Evolutionary conservation across 495 filamentous ascomycete genomes (phyloP).

Genomic region (Hypoxylon trugodes): DNA sequence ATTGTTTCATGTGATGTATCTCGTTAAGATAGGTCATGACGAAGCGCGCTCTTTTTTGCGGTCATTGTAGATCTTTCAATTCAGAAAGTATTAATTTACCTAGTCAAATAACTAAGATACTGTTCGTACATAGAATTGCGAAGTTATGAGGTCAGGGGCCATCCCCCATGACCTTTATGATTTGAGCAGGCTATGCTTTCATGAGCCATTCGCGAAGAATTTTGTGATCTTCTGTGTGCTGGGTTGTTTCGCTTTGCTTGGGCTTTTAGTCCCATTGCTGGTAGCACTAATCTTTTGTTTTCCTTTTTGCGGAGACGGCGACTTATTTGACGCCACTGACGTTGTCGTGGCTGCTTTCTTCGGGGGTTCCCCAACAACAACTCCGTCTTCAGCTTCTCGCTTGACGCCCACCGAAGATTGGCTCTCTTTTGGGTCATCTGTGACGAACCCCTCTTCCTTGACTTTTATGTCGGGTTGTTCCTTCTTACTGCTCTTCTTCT

Average conservation of each 20-base stretch:
- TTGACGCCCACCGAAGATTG: conserved; percentile 57
- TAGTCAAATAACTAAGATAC: no score
- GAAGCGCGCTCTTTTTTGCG: conserved; percentile 9
- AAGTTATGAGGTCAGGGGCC: no score
- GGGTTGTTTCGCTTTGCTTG: conserved; percentile 57
- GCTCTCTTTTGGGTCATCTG: conserved; percentile 34
- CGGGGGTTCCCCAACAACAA: conserved; percentile 52
- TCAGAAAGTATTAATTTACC: neutral
- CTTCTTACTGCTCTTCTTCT: conserved; percentile 28
- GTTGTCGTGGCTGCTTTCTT: conserved; percentile 54
- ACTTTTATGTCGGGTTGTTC: conserved; percentile 42
- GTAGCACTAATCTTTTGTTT: conserved; percentile 43
- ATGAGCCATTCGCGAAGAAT: conserved; percentile 74
- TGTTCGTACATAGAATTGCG: no score
- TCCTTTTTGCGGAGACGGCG: conserved; percentile 21
- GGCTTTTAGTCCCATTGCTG: conserved; percentile 47
- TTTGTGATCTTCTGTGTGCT: conserved; percentile 84
- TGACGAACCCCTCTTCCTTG: conserved; percentile 37
- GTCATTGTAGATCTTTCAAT: conserved; percentile 2
- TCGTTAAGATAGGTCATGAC: conserved; percentile 8
- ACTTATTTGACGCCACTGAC: conserved; percentile 26
- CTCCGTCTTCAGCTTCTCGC: conserved; percentile 59
- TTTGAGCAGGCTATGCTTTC: no score
- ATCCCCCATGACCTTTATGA: no score
- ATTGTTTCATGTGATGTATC: conserved; percentile 16